Evolutionary conservation across 768 basidiomycete genomes (phyloP).

Genomic region (Lactarius psammicola): DNA sequence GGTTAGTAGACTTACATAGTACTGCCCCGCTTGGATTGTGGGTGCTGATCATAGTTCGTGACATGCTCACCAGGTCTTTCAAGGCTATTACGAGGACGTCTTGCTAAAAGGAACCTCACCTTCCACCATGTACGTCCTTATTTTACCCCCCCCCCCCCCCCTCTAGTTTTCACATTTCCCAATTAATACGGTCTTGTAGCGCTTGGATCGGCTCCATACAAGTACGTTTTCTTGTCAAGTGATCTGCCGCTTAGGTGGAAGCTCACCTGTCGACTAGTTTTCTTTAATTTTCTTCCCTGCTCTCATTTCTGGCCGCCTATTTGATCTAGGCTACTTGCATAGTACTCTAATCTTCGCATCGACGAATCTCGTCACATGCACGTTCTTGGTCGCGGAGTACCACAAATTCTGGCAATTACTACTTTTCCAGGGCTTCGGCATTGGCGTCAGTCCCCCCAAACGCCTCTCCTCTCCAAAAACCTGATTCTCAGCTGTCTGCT

Average conservation of each 20-base stretch:
- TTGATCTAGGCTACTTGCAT: slow-evolving; percentile 69
- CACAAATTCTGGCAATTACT: slow-evolving; percentile 75
- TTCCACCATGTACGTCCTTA: slow-evolving; percentile 55
- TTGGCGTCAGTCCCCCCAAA: slow-evolving; percentile 49
- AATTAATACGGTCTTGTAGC: slow-evolving; percentile 37
- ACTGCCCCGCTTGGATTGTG: background rate
- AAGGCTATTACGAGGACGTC: slow-evolving; percentile 63
- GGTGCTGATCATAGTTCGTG: slow-evolving; percentile 2
- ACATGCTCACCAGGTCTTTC: slow-evolving; percentile 53
- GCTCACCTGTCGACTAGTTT: slow-evolving; percentile 43
- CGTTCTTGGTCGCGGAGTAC: slow-evolving; percentile 70
- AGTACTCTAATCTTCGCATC: slow-evolving; percentile 49
- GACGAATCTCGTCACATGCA: slow-evolving; percentile 49
- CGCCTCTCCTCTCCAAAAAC: background rate
- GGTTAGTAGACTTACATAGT: slow-evolving; percentile 40
- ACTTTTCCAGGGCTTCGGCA: slow-evolving; percentile 66
- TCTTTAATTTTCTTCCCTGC: slow-evolving; percentile 62
- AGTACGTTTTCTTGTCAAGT: slow-evolving; percentile 36
- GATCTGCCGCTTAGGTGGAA: background rate
- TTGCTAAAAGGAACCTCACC: slow-evolving; percentile 49
- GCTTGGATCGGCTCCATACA: slow-evolving; percentile 82
- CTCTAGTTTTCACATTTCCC: background rate
- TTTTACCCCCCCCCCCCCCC: background rate
- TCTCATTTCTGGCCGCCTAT: slow-evolving; percentile 62
- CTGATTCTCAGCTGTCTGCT: background rate